Base-by-base conservation (phyloP, 2,329 filamentous ascomycete species). In the Alternaria brassicae region DNA sequence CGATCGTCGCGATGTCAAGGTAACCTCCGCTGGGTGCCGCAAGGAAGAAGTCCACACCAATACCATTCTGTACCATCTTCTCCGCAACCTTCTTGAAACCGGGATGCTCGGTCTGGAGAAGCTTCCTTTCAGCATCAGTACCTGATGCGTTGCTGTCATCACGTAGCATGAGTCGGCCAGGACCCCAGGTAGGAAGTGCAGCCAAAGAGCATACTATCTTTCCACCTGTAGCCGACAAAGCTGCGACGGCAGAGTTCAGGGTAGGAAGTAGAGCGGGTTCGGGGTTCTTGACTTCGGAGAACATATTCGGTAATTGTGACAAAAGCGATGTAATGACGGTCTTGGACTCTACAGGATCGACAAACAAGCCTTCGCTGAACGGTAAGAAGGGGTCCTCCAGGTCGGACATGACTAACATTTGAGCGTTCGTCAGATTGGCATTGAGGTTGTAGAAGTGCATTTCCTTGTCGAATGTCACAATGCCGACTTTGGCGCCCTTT, bases 381-480 rank as follows among this genome's bases (percentile, higher is more conserved):
- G 95, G 93, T 15, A 98, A 88, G 76, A 99, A 99, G 0, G 95
- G 95, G 67, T 99, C 95, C 71, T 98, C 93, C 48, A 99, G 86
- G 74, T 99, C 95, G 3, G 95, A 91, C 92, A 99, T 97, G 50
- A 99, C 93, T 83, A 99, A 88, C 92, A 99, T 97, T 75, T 99
- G 95, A 9, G 95, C 92, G 79, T 93, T 89, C 55, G 95, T 90
- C 40, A 97, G 82, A 39, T 85, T 85, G 36, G 92, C 80, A 72
- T 89, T 92, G 70, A 97, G 88, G 73, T 98, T 98, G 83, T 98
- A 99, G 77, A 98, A 99, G 75, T 99, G 95, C 60, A 99, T 91
- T 71, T 97, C 93, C 78, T 92, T 94, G 81, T 99, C 95, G 76
- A 90, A 99, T 1, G 95, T 97, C 63, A 98, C 89, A 75, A 99